Conservation (phyloP, 1,284 basidiomycete species). For the Rhodotorula sp. region DNA sequence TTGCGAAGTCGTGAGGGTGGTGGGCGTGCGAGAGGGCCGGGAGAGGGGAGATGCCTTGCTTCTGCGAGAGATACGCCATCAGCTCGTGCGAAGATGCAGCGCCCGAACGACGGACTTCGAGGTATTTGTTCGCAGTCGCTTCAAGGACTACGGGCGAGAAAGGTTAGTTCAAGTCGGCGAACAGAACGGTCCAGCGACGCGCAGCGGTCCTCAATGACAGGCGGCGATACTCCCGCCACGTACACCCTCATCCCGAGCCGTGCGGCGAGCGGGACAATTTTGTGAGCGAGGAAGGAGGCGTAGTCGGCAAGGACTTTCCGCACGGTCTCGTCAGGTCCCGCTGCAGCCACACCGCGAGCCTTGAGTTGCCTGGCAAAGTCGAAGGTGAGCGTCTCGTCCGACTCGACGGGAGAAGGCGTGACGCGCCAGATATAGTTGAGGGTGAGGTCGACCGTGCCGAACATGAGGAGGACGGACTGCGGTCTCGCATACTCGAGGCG, state of each 20-base stretch:
- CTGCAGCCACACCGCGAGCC: background rate
- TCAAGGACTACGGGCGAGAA: slow-evolving; percentile 20
- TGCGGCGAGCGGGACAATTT: slow-evolving; percentile 6
- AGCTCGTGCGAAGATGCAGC: background rate
- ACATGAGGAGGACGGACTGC: slow-evolving; percentile 8
- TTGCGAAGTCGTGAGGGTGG: slow-evolving; percentile 20
- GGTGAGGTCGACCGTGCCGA: slow-evolving; percentile 25
- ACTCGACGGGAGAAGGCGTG: too few species aligned
- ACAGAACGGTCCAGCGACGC: background rate
- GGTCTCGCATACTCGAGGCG: background rate
- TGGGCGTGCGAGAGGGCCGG: slow-evolving; percentile 2
- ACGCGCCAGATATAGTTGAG: slow-evolving; percentile 27
- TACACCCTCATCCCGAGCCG: slow-evolving; percentile 4
- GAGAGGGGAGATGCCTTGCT: slow-evolving; percentile 3
- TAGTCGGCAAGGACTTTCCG: slow-evolving; percentile 8
- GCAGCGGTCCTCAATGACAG: slow-evolving; percentile 36
- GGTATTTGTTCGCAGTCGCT: slow-evolving; percentile 13
- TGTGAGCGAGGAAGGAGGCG: background rate
- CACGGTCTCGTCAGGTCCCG: slow-evolving; percentile 7
- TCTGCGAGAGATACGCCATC: background rate
- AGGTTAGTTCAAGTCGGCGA: background rate
- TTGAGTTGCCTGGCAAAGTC: slow-evolving; percentile 21
- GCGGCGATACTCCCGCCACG: slow-evolving; percentile 18
- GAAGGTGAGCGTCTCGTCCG: rapidly evolving
- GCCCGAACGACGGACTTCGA: slow-evolving; percentile 3